These are phyloP conservation scores for Middelhovenomyces tepae DNA, from an alignment of 805 yeast genomes.

Conservation along the genomic window DNA sequence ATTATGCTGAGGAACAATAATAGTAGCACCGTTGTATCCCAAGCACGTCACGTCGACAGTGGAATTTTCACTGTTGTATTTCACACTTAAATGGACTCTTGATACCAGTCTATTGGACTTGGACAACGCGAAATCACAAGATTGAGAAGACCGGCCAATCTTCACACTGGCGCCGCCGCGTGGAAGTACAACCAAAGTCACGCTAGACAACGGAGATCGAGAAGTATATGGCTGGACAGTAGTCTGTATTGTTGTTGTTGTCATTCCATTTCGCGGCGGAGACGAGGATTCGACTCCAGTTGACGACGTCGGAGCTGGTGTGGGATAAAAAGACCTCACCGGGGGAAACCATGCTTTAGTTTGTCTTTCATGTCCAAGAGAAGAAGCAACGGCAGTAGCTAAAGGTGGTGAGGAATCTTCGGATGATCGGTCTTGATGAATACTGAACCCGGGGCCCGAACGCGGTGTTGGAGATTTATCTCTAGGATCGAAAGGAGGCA, in stretches of 20 bases:
- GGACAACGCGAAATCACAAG: slow-evolving; percentile 43
- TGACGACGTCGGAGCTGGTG: slow-evolving; percentile 1
- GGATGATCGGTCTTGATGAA: no score
- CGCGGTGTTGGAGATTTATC: not conserved
- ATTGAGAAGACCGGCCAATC: slow-evolving; percentile 62
- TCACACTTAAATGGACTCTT: slow-evolving; percentile 51
- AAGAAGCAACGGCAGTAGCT: slow-evolving; percentile 3
- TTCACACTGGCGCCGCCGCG: slow-evolving; percentile 31
- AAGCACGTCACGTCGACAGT: slow-evolving; percentile 53
- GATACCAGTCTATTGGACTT: slow-evolving; percentile 51
- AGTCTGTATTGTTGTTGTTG: no score
- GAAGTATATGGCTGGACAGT: slow-evolving; percentile 12
- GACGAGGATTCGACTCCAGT: not conserved
- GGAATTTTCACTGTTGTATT: slow-evolving; percentile 33
- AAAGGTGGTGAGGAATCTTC: slow-evolving; percentile 1
- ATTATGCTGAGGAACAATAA: slow-evolving; percentile 46
- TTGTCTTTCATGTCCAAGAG: not conserved
- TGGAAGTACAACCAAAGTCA: slow-evolving; percentile 35
- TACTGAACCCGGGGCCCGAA: no score
- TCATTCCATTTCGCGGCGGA: no score
- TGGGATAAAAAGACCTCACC: no score
- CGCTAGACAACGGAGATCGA: slow-evolving; percentile 31
- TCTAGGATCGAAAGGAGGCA: slow-evolving; percentile 3
- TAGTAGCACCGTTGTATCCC: slow-evolving; percentile 74
- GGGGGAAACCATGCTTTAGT: no score